Evolutionary conservation across 495 filamentous ascomycete species (phyloP), one percentile per base, ranked within the genome.

Genomic region (Immersiella caudata): DNA sequence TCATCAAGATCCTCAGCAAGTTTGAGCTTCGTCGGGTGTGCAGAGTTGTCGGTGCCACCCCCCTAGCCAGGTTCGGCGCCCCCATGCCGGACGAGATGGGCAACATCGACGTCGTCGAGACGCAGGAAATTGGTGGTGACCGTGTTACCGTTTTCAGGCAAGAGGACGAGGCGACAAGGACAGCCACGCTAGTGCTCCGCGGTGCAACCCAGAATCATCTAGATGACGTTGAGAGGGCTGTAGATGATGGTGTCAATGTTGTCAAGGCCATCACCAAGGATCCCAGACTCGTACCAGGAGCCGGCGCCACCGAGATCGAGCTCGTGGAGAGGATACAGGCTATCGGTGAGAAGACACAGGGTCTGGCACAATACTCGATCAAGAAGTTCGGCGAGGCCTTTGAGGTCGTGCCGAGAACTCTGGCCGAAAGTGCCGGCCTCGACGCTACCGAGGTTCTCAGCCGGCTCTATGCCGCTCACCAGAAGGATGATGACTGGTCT

Each of bases 1-100:
- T 95, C 70, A 93, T 99, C 84, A 97, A 97, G 81, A 90, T 99
- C 74, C 87, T 99, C 70, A 97, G 93, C 79, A 99, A 99, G 82
- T 99, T 96, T 77, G 96, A 99, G 79, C 86, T 98, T 54, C 87
- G 94, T 68, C 86, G 96, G 56, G 80, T 98, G 67, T 99, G 96
- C 86, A 89, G 95, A 58, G 96, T 99, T 35, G 94, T 99, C 35
- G 95, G 96, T 61, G 96, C 95, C 52, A 97, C 93, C 2, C 96
- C 96, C 8, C 87, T 99, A 63, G 96, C 96, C 36, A 90, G 96
- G 71, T 86, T 99, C 59, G 96, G 96, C 62, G 96, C 96, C 9
- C 96, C 96, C 27, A 99, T 99, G 96, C 96, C 96, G 25, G 96
- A 99, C 73, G 96, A 99, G 85, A 98, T 97, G 93, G 96, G 96